These are phyloP conservation scores for Lantana camara DNA, from an alignment of 257 asterid genomes.

Conservation along the genomic window DNA sequence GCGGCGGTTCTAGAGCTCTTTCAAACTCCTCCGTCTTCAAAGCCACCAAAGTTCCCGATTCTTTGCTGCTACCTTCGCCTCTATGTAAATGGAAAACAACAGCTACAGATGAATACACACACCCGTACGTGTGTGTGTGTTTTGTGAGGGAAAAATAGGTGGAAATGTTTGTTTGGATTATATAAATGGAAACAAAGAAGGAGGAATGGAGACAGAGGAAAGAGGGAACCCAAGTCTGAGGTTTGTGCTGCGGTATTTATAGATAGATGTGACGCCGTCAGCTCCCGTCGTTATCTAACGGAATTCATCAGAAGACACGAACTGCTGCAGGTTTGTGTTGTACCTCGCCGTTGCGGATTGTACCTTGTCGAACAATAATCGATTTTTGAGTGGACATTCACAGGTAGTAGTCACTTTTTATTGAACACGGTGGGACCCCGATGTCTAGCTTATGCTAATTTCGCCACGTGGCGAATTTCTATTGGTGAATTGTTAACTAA, in stretches of 20 bases:
- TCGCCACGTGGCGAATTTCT: constrained; percentile 12
- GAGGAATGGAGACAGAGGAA: constrained; percentile 23
- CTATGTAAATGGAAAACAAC: constrained; percentile 11
- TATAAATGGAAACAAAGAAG: constrained; percentile 4
- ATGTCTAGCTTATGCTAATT: constrained; percentile 39
- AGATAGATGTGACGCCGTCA: constrained; percentile 44
- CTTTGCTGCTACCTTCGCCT: constrained; percentile 39
- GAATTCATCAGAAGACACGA: constrained; percentile 9
- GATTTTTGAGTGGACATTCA: constrained; percentile 25
- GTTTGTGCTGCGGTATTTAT: constrained; percentile 27
- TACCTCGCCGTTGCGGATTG: constrained; percentile 28
- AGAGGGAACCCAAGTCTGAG: constrained; percentile 21
- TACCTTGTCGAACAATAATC: constrained; percentile 27
- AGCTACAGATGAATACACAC: not conserved
- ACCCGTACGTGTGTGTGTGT: not conserved
- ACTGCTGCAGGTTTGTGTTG: constrained; percentile 23
- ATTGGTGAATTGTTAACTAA: constrained; percentile 18
- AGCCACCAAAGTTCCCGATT: constrained; percentile 29
- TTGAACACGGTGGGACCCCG: constrained; percentile 58
- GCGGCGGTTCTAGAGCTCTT: not conserved
- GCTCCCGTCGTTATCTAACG: constrained; percentile 61
- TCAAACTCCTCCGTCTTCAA: too few relatives aligned
- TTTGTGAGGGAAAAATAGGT: too few relatives aligned
- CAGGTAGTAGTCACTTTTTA: constrained; percentile 31
- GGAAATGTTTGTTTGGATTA: not conserved